Evolutionary conservation across 371 early-diverging fungal genomes (phyloP), one percentile per base, ranked within the genome.

Genomic region (Syncephalis fuscata): DNA sequence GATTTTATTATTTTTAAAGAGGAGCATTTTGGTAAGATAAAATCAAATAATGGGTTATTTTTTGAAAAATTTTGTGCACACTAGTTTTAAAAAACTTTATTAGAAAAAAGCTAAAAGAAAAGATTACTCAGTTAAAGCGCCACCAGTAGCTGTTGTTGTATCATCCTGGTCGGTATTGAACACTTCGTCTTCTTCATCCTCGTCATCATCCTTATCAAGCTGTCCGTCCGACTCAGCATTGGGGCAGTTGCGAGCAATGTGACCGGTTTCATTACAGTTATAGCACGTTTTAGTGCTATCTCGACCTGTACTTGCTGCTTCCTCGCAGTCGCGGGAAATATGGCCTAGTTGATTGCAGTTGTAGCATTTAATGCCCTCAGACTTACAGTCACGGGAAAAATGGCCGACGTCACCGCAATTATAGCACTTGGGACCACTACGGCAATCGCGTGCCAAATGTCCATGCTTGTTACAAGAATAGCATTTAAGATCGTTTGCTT

Each of bases 281-380:
- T 74, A 78, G 65, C 78, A 78, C 68, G 76, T 78, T 58, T 61
- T 56, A 39, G 61, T 64, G 4, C 32, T 11, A 32, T 22, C 20
- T 46, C 69, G 70, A 48, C 65, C 39, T 32, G n/a, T n/a, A n/a
- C 67, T 65, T 43, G 64, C 62, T 48, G 73, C 64, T 43, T 70
- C 69, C 45, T 67, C 45, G 64, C 78, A 72, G 25, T 64, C 62
- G 39, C 61, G 52, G 24, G 64, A 55, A 27, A 64, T 63, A 55
- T 67, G 67, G 45, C 67, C 67, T 27, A 57, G 39, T 37, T 51
- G 42, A 20, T 73, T 74, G 53, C 79, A 79, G 73, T 76, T 78
- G 61, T 74, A 78, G 65, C 78, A 78, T 68, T 78, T 78, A 59
- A 60, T 56, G 39, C 62, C 65, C 44, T 61, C 57, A 52, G 51